These are phyloP conservation scores for Alternaria viburni DNA, from an alignment of 2,329 filamentous ascomycete species.

Conservation along the genomic window DNA sequence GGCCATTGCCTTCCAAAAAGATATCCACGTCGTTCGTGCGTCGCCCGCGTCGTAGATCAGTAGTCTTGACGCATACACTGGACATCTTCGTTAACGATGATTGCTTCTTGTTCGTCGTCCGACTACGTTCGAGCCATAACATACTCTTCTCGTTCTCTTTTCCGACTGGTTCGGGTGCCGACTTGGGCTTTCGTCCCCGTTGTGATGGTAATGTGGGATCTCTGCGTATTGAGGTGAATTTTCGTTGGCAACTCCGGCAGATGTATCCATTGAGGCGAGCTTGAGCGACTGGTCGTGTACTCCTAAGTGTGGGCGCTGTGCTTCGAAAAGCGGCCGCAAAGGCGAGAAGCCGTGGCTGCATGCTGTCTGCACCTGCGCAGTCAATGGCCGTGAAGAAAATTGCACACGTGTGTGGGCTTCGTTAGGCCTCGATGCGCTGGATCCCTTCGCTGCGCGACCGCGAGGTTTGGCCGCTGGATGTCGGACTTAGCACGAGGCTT, in stretches of 20 bases:
- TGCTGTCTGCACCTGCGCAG: conserved; percentile 16
- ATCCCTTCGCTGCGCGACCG: not conserved
- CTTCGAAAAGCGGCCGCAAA: conserved; percentile 28
- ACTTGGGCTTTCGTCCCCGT: conserved; percentile 15
- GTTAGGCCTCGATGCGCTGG: not conserved
- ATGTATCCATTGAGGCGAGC: conserved; percentile 26
- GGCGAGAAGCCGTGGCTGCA: conserved; percentile 34
- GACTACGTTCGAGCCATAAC: not conserved
- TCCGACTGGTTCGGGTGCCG: conserved; percentile 24
- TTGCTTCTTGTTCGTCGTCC: not conserved
- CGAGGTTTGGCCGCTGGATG: not conserved
- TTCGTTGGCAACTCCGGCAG: conserved; percentile 35
- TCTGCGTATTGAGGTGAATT: conserved; percentile 36
- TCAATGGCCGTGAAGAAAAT: not conserved
- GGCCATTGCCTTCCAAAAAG: conserved; percentile 46
- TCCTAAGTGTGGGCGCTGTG: conserved; percentile 15
- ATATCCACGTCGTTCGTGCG: conserved; percentile 43
- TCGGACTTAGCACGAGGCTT: not conserved
- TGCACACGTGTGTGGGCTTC: not conserved
- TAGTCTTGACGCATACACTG: conserved; percentile 36
- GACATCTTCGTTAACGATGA: not conserved
- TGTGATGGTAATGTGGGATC: conserved; percentile 24
- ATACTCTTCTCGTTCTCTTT: conserved; percentile 34
- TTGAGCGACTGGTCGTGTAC: not conserved
- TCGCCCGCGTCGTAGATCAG: conserved; percentile 49